Conservation (phyloP, 805 yeast species). For the Candida anglica region DNA sequence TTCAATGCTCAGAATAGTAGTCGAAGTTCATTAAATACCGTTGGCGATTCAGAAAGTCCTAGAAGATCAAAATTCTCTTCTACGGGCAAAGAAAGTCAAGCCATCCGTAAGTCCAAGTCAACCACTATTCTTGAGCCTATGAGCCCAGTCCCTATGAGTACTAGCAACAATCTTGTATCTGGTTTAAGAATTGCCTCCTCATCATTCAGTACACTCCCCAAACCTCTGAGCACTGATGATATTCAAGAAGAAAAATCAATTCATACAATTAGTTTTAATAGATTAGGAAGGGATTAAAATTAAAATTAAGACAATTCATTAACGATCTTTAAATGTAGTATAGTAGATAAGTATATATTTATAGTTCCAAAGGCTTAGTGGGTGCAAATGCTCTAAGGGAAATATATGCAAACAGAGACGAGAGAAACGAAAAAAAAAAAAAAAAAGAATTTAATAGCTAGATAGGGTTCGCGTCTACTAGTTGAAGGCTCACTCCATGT, state of each 20-base stretch:
- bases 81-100: conserved; percentile 1
- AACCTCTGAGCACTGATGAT: not conserved
- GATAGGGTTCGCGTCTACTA: too few species aligned
- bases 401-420: too few species aligned
- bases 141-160: not conserved
- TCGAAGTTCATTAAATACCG: conserved; percentile 11
- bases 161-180: not conserved
- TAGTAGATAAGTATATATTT: not conserved
- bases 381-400: too few species aligned
- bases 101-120: conserved; percentile 15
- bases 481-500: too few species aligned
- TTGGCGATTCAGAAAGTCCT: conserved; percentile 6
- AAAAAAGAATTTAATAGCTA: too few species aligned
- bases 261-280: conserved; percentile 1
- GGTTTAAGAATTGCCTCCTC: too few species aligned
- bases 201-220: conserved; percentile 2
- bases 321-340: conserved; percentile 2
- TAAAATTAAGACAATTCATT: not conserved
- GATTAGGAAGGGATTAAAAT: conserved; percentile 2
- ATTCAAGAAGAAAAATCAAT: conserved; percentile 1
- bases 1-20: conserved; percentile 13
- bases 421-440: too few species aligned
- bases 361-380: too few species aligned
- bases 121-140: conserved; percentile 9
- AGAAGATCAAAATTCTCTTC: conserved; percentile 7